phyloP scores from a whole-genome alignment of 208 protist genomes.

The Herpetomonas samuelpessoai region DNA sequence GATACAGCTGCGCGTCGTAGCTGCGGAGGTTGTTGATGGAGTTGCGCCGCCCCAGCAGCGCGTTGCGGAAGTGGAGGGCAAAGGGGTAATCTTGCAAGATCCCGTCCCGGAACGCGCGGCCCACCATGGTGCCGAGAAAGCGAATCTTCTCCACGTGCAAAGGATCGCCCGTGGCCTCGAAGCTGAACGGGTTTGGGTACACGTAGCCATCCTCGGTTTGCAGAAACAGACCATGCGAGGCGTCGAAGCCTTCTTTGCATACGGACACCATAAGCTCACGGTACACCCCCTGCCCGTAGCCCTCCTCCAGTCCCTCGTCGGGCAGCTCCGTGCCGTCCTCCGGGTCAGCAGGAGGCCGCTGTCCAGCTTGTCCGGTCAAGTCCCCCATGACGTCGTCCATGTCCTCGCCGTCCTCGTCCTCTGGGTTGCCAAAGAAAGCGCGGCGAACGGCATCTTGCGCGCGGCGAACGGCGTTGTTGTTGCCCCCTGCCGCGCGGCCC shows the following conservation, averaged over 20 bases:
- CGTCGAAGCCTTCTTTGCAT: slow-evolving; percentile 76
- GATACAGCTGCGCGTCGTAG: slow-evolving; percentile 87
- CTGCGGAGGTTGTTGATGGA: slow-evolving; percentile 83
- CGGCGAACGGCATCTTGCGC: no score
- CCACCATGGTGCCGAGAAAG: slow-evolving; percentile 92
- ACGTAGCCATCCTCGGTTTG: slow-evolving; percentile 79
- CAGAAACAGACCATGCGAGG: slow-evolving; percentile 82
- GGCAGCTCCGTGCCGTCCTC: neutral
- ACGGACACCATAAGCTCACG: slow-evolving; percentile 87
- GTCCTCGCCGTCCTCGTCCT: slow-evolving; percentile 14
- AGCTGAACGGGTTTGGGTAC: slow-evolving; percentile 90
- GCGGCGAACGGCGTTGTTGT: no score
- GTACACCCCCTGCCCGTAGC: slow-evolving; percentile 92
- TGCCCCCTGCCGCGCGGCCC: no score
- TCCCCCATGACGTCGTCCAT: neutral
- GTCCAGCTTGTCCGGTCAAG: no score
- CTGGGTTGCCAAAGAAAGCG: no score
- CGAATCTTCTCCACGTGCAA: slow-evolving; percentile 61
- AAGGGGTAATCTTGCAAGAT: slow-evolving; percentile 91
- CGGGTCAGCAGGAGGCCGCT: no score
- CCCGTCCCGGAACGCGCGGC: slow-evolving; percentile 87
- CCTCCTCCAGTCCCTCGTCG: slow-evolving; percentile 52
- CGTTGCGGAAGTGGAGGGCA: slow-evolving; percentile 90
- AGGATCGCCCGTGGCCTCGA: slow-evolving; percentile 57
- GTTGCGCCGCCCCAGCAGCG: slow-evolving; percentile 86